phyloP scores from a whole-genome alignment of 768 basidiomycete species.

The Lentinula edodes region DNA sequence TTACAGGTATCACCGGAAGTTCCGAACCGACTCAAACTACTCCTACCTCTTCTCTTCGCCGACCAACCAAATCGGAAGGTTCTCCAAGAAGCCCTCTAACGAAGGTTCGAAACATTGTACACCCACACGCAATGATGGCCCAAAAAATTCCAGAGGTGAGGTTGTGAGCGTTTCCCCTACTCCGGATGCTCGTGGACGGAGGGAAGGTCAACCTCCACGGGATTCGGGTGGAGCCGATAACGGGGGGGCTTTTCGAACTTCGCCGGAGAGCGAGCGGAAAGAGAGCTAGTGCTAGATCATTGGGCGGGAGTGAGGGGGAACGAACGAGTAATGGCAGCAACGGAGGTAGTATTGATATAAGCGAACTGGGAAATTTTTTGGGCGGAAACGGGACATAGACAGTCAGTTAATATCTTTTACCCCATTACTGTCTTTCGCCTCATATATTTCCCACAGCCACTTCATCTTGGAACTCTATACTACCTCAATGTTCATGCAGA shows the following conservation, averaged over 20 bases:
- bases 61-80: constrained; percentile 39
- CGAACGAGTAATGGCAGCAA: neutral
- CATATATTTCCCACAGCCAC: constrained; percentile 56
- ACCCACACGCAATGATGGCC: constrained; percentile 26
- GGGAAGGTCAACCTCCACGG: neutral
- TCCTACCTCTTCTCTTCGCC: constrained; percentile 50
- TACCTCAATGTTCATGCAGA: constrained; percentile 88
- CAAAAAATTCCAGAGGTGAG: neutral
- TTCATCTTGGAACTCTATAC: constrained; percentile 82
- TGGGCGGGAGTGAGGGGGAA: neutral
- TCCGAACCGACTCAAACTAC: constrained; percentile 17
- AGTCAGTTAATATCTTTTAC: constrained; percentile 25
- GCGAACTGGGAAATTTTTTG: constrained; percentile 5
- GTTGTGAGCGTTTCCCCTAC: constrained; percentile 4
- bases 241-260: constrained; percentile 50
- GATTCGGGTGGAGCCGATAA: constrained; percentile 6
- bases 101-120: constrained; percentile 78
- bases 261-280: constrained; percentile 29
- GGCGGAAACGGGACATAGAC: constrained; percentile 26
- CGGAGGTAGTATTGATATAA: constrained; percentile 2
- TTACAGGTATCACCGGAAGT: constrained; percentile 20
- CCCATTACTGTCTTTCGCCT: constrained; percentile 12
- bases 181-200: neutral
- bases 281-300: neutral
- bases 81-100: constrained; percentile 68